A percentile compares a stretch with the other conserved stretches of the same genome.
Conservation (phyloP, 2,329 filamentous ascomycete genomes). For the Diaporthe citri region DNA sequence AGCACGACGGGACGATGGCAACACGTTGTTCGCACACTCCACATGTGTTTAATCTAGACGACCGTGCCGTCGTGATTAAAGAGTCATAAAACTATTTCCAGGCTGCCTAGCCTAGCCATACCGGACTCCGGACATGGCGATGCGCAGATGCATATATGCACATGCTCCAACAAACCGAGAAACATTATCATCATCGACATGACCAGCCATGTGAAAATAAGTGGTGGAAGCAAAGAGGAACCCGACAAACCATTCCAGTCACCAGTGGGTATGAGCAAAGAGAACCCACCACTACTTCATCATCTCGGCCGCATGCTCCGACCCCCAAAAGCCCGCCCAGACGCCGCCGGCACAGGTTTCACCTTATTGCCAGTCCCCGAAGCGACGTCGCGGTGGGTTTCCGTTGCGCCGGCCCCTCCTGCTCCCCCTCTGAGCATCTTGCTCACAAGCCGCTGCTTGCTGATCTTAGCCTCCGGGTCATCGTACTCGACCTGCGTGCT, state of each 20-base stretch:
- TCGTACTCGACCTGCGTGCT: conserved; percentile 67
- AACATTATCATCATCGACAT: conserved; percentile 1
- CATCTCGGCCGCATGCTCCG: conserved; percentile 38
- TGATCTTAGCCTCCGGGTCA: conserved; percentile 61
- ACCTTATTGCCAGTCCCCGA: conserved; percentile 20
- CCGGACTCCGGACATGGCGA: neutral
- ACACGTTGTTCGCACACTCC: neutral
- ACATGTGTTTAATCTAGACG: neutral
- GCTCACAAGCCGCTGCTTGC: conserved; percentile 59
- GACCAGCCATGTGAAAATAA: neutral
- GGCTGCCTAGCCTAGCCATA: neutral
- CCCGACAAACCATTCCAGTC: neutral
- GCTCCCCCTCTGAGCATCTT: conserved; percentile 52
- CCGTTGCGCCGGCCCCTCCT: neutral
- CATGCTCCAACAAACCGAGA: neutral
- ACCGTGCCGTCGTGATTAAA: neutral
- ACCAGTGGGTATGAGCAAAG: neutral
- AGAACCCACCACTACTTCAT: neutral
- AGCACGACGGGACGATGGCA: no score
- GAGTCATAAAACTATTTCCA: neutral
- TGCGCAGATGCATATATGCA: neutral
- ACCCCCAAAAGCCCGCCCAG: neutral
- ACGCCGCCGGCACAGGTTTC: neutral
- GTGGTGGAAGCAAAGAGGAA: neutral
- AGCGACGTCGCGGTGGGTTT: conserved; percentile 8